These are phyloP conservation scores for Syzygium malaccense DNA, from an alignment of 441 rosid species.

Conservation along the genomic window DNA sequence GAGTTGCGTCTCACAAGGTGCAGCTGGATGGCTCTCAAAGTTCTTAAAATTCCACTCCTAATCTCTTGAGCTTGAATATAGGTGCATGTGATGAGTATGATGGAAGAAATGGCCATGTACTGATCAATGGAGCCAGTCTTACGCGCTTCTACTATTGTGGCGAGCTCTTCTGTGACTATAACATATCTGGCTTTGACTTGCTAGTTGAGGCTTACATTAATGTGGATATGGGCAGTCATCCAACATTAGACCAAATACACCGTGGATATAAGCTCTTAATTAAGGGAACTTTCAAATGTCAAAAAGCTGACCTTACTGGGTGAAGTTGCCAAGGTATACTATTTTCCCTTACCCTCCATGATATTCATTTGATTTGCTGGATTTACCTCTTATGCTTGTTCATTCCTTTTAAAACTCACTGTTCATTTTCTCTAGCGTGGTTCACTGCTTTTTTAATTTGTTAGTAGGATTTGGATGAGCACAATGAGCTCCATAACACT, in stretches of 20 bases:
- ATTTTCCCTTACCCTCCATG: not conserved
- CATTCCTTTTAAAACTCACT: not conserved
- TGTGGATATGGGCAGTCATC: not conserved
- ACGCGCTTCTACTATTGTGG: not conserved
- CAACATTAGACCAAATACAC: not conserved
- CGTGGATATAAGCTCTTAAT: not conserved
- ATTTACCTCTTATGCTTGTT: not conserved
- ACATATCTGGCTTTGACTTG: not conserved
- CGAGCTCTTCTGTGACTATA: not conserved
- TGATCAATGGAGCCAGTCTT: not conserved
- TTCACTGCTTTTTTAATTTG: not conserved
- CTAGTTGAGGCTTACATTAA: not conserved
- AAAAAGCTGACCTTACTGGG: not conserved
- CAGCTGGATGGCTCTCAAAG: not conserved
- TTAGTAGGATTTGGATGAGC: not conserved
- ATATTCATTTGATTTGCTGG: not conserved
- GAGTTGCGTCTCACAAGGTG: not conserved
- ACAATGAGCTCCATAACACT: not conserved
- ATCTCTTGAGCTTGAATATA: not conserved
- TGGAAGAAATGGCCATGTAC: not conserved
- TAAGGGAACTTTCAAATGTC: not conserved
- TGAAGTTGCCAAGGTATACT: not conserved
- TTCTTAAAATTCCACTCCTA: not conserved
- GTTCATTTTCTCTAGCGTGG: not conserved
- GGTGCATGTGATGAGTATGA: not conserved